phyloP scores from a whole-genome alignment of 305 asterid genomes.

The Fraxinus velutina region DNA sequence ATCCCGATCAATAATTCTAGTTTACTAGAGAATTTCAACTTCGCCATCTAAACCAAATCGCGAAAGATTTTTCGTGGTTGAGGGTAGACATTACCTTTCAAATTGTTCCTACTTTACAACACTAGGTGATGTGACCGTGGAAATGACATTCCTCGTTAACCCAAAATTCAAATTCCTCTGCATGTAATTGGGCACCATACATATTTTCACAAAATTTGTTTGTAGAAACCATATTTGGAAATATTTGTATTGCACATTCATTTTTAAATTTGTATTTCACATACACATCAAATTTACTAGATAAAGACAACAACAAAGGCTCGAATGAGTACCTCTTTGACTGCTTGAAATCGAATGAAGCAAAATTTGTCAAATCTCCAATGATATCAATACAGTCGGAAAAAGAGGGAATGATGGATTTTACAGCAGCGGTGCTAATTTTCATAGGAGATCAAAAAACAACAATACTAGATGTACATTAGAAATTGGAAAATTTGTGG shows the following conservation, averaged over 20 bases:
- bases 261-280: no score
- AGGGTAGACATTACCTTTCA: neutral
- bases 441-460: neutral
- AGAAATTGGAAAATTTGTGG: no score
- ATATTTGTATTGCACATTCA: neutral
- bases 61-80: neutral
- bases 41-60: neutral
- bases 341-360: neutral
- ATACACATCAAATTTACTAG: no score
- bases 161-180: neutral
- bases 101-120: neutral
- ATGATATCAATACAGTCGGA: neutral
- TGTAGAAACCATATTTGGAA: neutral
- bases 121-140: neutral
- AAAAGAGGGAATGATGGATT: neutral
- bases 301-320: neutral
- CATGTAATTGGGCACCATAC: neutral
- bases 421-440: neutral
- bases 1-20: neutral
- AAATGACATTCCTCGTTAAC: neutral
- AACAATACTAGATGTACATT: neutral
- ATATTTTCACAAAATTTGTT: no score
- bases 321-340: neutral
- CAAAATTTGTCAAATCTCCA: neutral
- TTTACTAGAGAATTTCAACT: neutral